These are phyloP conservation scores for Solanum pimpinellifolium DNA, from an alignment of 257 asterid species.

Conservation along the genomic window DNA sequence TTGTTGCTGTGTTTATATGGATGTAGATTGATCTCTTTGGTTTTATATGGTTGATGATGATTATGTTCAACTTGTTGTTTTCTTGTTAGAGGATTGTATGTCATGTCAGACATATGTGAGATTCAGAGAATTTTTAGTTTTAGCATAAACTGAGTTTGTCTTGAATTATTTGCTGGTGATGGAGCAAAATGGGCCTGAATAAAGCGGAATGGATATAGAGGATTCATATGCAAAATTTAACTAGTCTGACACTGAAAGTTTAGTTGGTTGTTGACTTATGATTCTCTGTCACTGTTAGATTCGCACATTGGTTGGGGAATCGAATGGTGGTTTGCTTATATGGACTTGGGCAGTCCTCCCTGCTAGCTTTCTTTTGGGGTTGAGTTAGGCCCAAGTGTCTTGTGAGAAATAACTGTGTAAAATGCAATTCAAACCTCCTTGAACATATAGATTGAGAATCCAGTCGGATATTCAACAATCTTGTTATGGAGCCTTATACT, in stretches of 20 bases:
- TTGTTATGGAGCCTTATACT: neutral
- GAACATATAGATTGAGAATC: neutral
- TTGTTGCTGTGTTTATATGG: neutral
- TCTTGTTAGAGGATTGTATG: neutral
- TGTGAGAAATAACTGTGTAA: neutral
- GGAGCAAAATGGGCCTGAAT: neutral
- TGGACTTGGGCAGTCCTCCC: neutral
- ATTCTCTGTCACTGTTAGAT: neutral
- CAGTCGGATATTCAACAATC: neutral
- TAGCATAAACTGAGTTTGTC: neutral
- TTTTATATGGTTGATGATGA: neutral
- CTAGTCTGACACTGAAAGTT: neutral
- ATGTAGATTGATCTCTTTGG: neutral
- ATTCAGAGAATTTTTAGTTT: neutral
- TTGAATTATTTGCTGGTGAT: neutral
- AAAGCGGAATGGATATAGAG: neutral
- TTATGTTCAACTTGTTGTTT: neutral
- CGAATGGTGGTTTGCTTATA: neutral
- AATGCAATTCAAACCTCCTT: neutral
- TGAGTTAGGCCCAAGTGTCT: neutral
- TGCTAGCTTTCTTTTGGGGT: neutral
- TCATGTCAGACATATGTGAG: neutral
- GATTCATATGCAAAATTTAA: neutral
- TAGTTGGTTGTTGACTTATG: neutral
- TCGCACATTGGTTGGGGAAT: neutral